Evolutionary conservation across 164 flowering plant genomes (phyloP).

Genomic region (Akebia trifoliata): DNA sequence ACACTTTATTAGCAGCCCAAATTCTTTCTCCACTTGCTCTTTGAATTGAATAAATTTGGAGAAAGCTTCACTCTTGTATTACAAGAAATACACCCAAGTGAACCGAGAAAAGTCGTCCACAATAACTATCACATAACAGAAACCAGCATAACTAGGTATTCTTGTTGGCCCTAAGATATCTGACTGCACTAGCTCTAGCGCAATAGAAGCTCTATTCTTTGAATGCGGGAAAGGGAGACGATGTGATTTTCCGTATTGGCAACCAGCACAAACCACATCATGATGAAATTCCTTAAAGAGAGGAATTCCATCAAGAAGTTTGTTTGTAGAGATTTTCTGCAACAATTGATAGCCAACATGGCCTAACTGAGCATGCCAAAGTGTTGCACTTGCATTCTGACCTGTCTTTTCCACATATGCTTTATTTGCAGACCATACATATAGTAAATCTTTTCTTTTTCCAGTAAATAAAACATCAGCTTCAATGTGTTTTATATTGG

Average conservation of each 20-base stretch:
- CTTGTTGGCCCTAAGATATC: constrained; percentile 20
- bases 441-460: constrained; percentile 11
- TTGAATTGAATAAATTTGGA: not conserved
- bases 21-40: too few relatives aligned
- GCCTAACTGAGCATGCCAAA: constrained; percentile 27
- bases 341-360: constrained; percentile 20
- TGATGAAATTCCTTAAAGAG: constrained; percentile 1
- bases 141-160: constrained; percentile 10
- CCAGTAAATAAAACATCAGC: constrained; percentile 12
- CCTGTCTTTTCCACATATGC: constrained; percentile 22
- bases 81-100: not conserved
- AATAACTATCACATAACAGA: not conserved
- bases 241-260: constrained; percentile 22
- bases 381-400: constrained; percentile 11
- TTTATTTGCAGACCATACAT: constrained; percentile 14
- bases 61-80: not conserved
- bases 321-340: constrained; percentile 19
- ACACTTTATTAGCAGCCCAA: too few relatives aligned
- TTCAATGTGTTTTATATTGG: not conserved
- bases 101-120: not conserved
- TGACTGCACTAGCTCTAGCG: constrained; percentile 18
- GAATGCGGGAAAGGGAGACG: constrained; percentile 20
- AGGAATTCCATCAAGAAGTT: constrained; percentile 13
- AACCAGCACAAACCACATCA: constrained; percentile 20
- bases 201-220: constrained; percentile 1